phyloP scores from a whole-genome alignment of 2,329 filamentous ascomycete species.

The Hymenoscyphus albidus region DNA sequence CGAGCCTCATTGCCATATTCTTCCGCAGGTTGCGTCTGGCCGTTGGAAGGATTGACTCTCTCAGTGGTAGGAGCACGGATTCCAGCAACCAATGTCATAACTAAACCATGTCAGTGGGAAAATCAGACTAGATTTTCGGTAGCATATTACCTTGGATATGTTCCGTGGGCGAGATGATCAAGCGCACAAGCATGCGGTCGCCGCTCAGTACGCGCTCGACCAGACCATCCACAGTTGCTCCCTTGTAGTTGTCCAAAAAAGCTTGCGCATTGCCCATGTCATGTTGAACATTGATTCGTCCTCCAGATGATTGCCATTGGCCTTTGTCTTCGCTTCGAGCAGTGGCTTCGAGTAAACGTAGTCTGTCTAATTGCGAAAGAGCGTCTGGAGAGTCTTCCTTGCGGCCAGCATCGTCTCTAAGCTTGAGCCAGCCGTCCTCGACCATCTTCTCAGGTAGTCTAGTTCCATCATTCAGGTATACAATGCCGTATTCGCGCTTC shows the following conservation, averaged over 20 bases:
- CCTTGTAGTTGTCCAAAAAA: constrained; percentile 81
- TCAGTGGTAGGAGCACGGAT: constrained; percentile 88
- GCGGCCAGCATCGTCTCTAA: constrained; percentile 88
- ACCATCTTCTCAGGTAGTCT: constrained; percentile 78
- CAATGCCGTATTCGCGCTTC: constrained; percentile 82
- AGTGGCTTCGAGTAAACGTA: constrained; percentile 71
- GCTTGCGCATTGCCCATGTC: constrained; percentile 72
- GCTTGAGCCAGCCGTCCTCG: constrained; percentile 85
- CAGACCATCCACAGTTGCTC: constrained; percentile 76
- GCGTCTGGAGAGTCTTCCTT: constrained; percentile 83
- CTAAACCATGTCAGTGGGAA: constrained; percentile 47
- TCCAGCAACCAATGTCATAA: constrained; percentile 84
- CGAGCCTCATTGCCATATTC: constrained; percentile 87
- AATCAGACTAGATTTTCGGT: not conserved
- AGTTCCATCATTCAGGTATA: constrained; percentile 71
- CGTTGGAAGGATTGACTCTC: constrained; percentile 66
- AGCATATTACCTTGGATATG: constrained; percentile 51
- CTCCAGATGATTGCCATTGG: constrained; percentile 67
- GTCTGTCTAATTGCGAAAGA: constrained; percentile 66
- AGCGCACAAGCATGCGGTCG: constrained; percentile 80
- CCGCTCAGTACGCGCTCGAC: constrained; percentile 90
- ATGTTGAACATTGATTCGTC: constrained; percentile 70
- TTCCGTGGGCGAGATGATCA: constrained; percentile 75
- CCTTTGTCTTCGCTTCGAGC: constrained; percentile 79
- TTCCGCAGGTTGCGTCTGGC: constrained; percentile 75